phyloP scores from a whole-genome alignment of 106 monocot species.

The Dendrobium huoshanense region DNA sequence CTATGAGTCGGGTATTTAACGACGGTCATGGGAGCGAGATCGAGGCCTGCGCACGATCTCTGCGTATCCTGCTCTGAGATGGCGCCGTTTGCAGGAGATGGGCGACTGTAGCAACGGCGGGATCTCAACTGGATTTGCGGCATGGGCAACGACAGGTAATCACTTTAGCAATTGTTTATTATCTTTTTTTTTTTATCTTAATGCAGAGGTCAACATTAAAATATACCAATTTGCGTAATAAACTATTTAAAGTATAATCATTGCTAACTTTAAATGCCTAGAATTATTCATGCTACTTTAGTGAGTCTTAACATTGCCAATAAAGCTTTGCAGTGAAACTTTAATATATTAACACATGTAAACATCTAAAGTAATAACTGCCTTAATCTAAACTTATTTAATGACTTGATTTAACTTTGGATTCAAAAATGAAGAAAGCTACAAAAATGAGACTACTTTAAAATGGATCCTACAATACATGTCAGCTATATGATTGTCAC shows the following conservation, averaged over 20 bases:
- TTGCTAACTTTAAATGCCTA: not conserved
- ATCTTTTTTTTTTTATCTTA: too few species aligned
- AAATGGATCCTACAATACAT: not conserved
- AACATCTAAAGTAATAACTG: not conserved
- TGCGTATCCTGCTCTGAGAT: too few species aligned
- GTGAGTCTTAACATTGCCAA: not conserved
- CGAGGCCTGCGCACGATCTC: too few species aligned
- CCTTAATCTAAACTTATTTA: not conserved
- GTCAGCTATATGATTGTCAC: not conserved
- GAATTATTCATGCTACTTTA: not conserved
- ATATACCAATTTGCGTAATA: not conserved
- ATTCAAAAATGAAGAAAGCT: not conserved
- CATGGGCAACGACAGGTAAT: too few species aligned
- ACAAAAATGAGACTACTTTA: not conserved
- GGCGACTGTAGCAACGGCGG: too few species aligned
- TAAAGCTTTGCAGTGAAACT: not conserved
- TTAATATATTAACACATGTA: not conserved
- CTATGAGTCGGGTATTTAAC: too few species aligned
- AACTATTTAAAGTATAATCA: not conserved
- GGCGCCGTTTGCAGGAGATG: too few species aligned
- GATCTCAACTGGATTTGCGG: too few species aligned
- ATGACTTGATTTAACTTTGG: not conserved
- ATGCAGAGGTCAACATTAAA: too few species aligned
- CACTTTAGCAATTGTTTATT: too few species aligned
- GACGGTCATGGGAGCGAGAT: too few species aligned